phyloP scores from a whole-genome alignment of 768 basidiomycete species.

The Sutorius australiensis region DNA sequence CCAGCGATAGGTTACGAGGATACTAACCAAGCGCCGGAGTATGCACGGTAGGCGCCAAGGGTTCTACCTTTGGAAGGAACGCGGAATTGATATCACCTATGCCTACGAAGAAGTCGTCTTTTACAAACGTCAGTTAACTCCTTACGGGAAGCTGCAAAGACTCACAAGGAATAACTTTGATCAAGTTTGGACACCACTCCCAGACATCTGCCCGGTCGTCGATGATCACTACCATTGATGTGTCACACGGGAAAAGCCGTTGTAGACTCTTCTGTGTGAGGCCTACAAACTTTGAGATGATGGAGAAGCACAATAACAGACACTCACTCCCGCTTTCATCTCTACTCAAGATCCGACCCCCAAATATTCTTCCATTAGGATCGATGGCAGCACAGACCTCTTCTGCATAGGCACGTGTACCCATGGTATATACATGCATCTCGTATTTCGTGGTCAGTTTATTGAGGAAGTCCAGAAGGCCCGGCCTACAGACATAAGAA shows the following conservation, averaged over 20 bases:
- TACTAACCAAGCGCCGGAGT: conserved; percentile 24
- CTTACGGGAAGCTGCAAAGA: conserved; percentile 5
- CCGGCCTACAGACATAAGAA: conserved; percentile 50
- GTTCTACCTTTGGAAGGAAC: conserved; percentile 78
- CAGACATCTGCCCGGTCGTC: conserved; percentile 98
- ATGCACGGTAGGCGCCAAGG: conserved; percentile 31
- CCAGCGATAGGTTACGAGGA: not conserved
- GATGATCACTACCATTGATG: conserved; percentile 98
- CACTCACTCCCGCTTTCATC: conserved; percentile 95
- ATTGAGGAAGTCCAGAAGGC: conserved; percentile 75
- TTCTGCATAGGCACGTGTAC: conserved; percentile 94
- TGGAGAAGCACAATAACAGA: not conserved
- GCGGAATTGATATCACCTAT: conserved; percentile 98
- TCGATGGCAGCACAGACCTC: conserved; percentile 94
- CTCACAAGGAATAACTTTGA: conserved; percentile 95
- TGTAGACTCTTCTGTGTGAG: conserved; percentile 89
- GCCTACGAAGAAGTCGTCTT: conserved; percentile 97
- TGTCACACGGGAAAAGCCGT: conserved; percentile 93
- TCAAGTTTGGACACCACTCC: conserved; percentile 95
- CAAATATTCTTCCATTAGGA: conserved; percentile 80
- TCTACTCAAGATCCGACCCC: conserved; percentile 82
- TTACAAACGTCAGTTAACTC: conserved; percentile 2
- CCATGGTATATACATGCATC: conserved; percentile 99
- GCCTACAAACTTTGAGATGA: conserved; percentile 42
- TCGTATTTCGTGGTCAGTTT: conserved; percentile 78